Conservation (phyloP, 2,329 filamentous ascomycete genomes). For the Aspergillus felis region DNA sequence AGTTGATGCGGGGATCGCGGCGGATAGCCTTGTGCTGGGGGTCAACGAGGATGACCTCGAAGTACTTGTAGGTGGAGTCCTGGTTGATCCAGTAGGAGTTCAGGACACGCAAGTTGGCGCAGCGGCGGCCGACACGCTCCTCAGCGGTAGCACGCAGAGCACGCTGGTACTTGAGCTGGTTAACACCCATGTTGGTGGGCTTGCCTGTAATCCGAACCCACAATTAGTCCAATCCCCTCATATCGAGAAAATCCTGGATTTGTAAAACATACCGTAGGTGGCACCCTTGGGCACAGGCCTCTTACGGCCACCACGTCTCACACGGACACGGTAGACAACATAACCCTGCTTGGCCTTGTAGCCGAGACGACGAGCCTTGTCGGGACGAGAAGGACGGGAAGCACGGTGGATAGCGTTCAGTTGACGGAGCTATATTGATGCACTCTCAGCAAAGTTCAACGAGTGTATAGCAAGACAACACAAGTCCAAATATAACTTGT, state of each 20-base stretch:
- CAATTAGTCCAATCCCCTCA: constrained; percentile 25
- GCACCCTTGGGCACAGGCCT: constrained; percentile 93
- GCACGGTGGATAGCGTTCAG: constrained; percentile 99
- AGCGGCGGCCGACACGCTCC: constrained; percentile 99
- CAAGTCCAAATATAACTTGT: constrained; percentile 24
- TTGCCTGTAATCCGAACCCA: constrained; percentile 65
- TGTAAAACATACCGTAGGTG: constrained; percentile 75
- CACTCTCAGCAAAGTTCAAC: constrained; percentile 99
- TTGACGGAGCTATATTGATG: constrained; percentile 99
- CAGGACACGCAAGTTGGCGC: constrained; percentile 97
- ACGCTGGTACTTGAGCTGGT: constrained; percentile 99
- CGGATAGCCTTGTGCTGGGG: constrained; percentile 99
- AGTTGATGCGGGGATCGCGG: constrained; percentile 98
- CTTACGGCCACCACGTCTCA: constrained; percentile 99
- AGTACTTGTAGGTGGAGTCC: constrained; percentile 99
- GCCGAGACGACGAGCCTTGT: constrained; percentile 99
- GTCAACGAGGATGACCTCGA: constrained; percentile 99
- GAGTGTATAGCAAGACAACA: constrained; percentile 85
- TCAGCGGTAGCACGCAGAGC: constrained; percentile 96
- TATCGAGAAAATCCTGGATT: not conserved
- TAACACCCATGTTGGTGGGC: constrained; percentile 99
- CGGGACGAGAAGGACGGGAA: constrained; percentile 93
- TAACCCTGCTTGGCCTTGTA: constrained; percentile 99
- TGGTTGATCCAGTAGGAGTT: constrained; percentile 99
- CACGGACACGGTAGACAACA: constrained; percentile 99